These are phyloP conservation scores for Clarireedia paspali DNA, from an alignment of 2,329 filamentous ascomycete genomes.

Conservation along the genomic window DNA sequence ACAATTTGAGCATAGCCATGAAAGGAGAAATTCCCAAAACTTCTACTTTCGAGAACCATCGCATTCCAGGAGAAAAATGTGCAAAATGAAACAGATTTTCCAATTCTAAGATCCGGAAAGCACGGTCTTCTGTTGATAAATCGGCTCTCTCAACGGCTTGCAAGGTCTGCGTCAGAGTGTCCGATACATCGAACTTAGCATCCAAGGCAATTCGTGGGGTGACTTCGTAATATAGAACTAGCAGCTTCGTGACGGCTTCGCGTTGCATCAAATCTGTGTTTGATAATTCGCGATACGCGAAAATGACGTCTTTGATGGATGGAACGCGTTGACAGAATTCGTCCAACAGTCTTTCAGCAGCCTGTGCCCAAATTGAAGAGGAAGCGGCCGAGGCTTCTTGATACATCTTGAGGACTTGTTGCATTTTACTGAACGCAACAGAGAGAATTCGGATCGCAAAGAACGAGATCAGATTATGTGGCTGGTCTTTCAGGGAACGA, in stretches of 20 bases:
- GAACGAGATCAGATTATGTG: constrained; percentile 74
- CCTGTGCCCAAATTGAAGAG: constrained; percentile 57
- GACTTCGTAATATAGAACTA: constrained; percentile 79
- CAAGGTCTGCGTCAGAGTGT: constrained; percentile 63
- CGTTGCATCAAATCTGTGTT: constrained; percentile 66
- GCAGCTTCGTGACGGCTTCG: constrained; percentile 68
- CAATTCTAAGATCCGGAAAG: constrained; percentile 63
- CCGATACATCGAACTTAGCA: constrained; percentile 82
- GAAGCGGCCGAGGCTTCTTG: constrained; percentile 32
- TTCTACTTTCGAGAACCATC: constrained; percentile 77
- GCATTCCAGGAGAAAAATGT: constrained; percentile 72
- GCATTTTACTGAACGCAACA: constrained; percentile 71
- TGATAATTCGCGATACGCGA: constrained; percentile 61
- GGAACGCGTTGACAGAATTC: constrained; percentile 76
- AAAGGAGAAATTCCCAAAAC: constrained; percentile 61
- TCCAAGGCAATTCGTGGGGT: constrained; percentile 72
- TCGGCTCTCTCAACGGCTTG: constrained; percentile 47
- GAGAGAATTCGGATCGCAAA: constrained; percentile 77
- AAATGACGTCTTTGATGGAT: constrained; percentile 71
- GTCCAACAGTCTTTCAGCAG: constrained; percentile 57
- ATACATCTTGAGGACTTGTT: constrained; percentile 34
- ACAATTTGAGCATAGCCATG: constrained; percentile 58
- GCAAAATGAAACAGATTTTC: constrained; percentile 78
- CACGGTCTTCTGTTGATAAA: constrained; percentile 37
- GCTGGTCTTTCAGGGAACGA: constrained; percentile 65